These are phyloP conservation scores for Quercus cerris DNA, from an alignment of 306 rosid species.

Conservation along the genomic window DNA sequence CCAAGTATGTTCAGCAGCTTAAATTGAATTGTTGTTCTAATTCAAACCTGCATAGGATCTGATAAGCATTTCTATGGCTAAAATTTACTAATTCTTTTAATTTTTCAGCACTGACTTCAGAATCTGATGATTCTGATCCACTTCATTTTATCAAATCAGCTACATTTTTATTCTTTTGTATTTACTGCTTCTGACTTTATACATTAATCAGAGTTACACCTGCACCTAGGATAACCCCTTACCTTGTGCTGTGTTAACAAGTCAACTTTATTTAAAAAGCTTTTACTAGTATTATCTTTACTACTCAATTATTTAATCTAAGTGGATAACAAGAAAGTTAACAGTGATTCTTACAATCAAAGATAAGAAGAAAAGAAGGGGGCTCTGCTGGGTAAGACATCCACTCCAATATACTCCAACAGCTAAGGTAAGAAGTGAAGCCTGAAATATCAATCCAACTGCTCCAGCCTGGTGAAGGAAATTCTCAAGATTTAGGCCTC, in stretches of 20 bases:
- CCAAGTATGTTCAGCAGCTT: neutral
- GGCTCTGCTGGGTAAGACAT: conserved; percentile 62
- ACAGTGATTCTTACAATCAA: conserved; percentile 65
- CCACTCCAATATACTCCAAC: conserved; percentile 85
- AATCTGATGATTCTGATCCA: neutral
- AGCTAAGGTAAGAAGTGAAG: conserved; percentile 81
- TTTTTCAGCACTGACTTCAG: neutral
- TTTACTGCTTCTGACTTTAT: neutral
- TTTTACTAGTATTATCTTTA: neutral
- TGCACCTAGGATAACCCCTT: neutral
- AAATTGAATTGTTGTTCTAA: neutral
- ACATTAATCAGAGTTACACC: neutral
- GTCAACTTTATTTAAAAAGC: neutral
- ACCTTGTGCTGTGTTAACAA: neutral
- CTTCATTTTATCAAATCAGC: neutral
- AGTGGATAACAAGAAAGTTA: conserved; percentile 13
- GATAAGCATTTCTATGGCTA: neutral
- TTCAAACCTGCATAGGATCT: neutral
- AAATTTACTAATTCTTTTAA: neutral
- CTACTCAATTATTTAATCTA: conserved; percentile 7
- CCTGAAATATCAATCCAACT: conserved; percentile 86
- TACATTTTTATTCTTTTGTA: neutral
- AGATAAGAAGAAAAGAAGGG: conserved; percentile 74
- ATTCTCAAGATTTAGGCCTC: conserved; percentile 14
- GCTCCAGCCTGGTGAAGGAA: conserved; percentile 79